Percentiles rank a stretch among this genome's conserved stretches.
phyloP scores from a whole-genome alignment of 495 filamentous ascomycete species.

The Penicillium cinerascens region DNA sequence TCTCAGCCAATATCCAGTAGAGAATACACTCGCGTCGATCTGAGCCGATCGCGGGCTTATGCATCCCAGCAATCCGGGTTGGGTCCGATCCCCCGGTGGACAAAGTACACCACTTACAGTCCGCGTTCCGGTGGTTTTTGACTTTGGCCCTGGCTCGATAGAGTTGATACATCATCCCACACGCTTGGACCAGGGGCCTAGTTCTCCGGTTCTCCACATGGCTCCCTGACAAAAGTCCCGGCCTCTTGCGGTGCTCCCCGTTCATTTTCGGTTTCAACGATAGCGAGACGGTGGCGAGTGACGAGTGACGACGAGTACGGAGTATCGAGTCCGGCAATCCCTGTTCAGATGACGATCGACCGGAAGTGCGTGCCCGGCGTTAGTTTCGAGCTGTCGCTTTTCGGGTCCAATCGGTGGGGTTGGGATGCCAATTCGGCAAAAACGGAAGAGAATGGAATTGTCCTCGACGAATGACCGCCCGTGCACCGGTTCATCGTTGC shows the following conservation, averaged over 20 bases:
- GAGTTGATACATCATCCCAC: background rate
- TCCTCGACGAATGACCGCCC: no score
- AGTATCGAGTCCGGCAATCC: background rate
- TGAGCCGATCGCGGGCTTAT: constrained; percentile 6
- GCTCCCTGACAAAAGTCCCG: background rate
- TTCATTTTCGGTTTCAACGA: no score
- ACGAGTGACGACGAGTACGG: background rate
- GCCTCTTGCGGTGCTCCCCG: no score
- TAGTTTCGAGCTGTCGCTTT: constrained; percentile 1
- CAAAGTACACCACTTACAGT: no score
- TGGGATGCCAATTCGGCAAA: background rate
- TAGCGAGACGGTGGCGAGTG: background rate
- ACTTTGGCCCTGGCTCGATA: background rate
- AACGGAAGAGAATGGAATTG: background rate
- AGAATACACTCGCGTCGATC: background rate
- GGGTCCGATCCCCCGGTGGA: constrained; percentile 6
- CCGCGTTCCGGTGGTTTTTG: no score
- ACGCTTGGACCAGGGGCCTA: background rate
- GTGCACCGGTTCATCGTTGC: no score
- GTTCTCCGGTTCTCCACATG: background rate
- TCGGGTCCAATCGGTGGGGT: background rate
- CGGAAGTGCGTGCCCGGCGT: constrained; percentile 9
- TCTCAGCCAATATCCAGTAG: background rate
- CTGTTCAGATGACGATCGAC: constrained; percentile 11
- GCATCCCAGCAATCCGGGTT: constrained; percentile 17